Evolutionary conservation across 1,284 basidiomycete species (phyloP).

Genomic region (Leccinum solheimii): DNA sequence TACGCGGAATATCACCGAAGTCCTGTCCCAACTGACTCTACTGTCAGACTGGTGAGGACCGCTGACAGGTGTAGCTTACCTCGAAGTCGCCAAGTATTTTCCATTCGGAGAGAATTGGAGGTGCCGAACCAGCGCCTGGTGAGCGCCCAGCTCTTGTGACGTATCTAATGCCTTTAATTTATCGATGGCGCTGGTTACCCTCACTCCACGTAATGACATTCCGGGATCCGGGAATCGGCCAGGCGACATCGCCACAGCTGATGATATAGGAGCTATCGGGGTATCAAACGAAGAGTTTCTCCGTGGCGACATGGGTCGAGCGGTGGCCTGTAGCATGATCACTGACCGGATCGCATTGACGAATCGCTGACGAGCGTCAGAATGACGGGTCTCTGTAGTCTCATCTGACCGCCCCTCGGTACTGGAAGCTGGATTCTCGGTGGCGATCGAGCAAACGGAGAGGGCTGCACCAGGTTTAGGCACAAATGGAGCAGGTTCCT

Average conservation of each 20-base stretch:
- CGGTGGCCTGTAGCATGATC: conserved; percentile 45
- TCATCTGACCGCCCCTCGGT: conserved; percentile 34
- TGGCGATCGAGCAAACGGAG: conserved; percentile 25
- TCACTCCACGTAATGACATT: conserved; percentile 48
- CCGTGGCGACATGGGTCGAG: conserved; percentile 33
- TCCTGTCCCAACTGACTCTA: conserved; percentile 67
- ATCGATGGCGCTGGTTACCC: conserved; percentile 57
- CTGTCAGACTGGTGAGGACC: conserved; percentile 9
- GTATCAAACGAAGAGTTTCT: conserved; percentile 34
- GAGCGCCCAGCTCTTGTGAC: conserved; percentile 49
- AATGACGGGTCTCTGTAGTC: conserved; percentile 24
- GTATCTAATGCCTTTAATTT: conserved; percentile 55
- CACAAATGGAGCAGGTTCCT: conserved; percentile 21
- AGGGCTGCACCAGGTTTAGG: conserved; percentile 21
- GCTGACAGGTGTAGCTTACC: conserved; percentile 15
- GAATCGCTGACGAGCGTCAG: conserved; percentile 40
- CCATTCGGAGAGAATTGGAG: conserved; percentile 44
- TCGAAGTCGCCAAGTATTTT: conserved; percentile 40
- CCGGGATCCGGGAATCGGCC: conserved; percentile 41
- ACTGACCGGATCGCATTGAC: conserved; percentile 47
- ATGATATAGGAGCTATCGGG: conserved; percentile 26
- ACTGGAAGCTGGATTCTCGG: conserved; percentile 32
- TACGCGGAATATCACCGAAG: conserved; percentile 70
- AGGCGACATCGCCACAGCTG: conserved; percentile 32
- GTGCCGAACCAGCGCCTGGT: conserved; percentile 40